Percentiles rank a stretch among this genome's conserved stretches.
Conservation (phyloP, 2,329 filamentous ascomycete species). For the Lachnellula hyalina region DNA sequence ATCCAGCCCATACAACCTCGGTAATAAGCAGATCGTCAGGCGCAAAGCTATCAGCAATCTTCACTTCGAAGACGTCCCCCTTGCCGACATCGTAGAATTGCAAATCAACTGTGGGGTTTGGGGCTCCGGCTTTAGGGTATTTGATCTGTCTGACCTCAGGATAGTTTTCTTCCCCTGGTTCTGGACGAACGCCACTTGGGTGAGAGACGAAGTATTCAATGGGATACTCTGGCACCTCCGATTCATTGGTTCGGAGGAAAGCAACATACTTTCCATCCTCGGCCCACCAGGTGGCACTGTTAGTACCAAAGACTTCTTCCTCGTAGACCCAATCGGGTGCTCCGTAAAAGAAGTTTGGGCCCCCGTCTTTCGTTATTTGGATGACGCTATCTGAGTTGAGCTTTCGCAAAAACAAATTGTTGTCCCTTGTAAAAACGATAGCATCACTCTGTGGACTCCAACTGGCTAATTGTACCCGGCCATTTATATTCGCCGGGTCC, state of each 20-base stretch:
- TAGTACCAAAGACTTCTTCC: slow-evolving; percentile 70
- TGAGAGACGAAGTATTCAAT: slow-evolving; percentile 89
- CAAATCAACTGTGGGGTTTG: slow-evolving; percentile 84
- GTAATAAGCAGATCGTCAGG: slow-evolving; percentile 86
- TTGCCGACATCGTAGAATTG: slow-evolving; percentile 82
- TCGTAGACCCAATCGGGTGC: slow-evolving; percentile 98
- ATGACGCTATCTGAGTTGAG: slow-evolving; percentile 37
- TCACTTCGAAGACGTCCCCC: slow-evolving; percentile 72
- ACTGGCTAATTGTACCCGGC: slow-evolving; percentile 72
- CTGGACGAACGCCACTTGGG: slow-evolving; percentile 67
- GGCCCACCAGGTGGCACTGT: slow-evolving; percentile 93
- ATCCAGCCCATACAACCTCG: slow-evolving; percentile 84
- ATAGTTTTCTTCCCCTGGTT: slow-evolving; percentile 74
- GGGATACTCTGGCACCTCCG: slow-evolving; percentile 82
- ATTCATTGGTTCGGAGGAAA: slow-evolving; percentile 91
- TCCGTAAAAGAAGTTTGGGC: slow-evolving; percentile 86
- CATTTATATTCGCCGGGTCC: slow-evolving; percentile 60
- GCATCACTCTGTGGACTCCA: slow-evolving; percentile 88
- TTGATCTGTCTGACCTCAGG: slow-evolving; percentile 90
- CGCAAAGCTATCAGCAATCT: slow-evolving; percentile 69
- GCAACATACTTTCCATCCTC: slow-evolving; percentile 83
- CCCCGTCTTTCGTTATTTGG: slow-evolving; percentile 81
- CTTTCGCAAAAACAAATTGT: slow-evolving; percentile 82
- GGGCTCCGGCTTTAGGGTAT: slow-evolving; percentile 91
- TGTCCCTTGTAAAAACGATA: slow-evolving; percentile 81